Evolutionary conservation across 2,329 filamentous ascomycete genomes (phyloP), one percentile per base, ranked within the genome.

Genomic region (Thielaviopsis cerberus): DNA sequence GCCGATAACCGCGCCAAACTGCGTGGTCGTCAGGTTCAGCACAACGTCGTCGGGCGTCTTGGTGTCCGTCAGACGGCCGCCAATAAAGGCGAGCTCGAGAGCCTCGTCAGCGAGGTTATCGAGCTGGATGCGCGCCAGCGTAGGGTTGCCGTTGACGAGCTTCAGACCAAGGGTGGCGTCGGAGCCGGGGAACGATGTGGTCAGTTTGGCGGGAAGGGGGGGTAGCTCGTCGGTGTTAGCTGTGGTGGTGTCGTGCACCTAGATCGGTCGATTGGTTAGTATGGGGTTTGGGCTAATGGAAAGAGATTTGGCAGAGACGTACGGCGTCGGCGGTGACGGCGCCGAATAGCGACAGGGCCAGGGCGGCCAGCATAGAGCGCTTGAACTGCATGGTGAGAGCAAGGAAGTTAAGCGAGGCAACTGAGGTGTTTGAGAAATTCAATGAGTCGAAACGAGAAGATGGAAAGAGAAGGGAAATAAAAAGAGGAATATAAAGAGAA

Each of bases 61-160:
- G 69, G 71, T 79, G 68, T 74, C 74, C 63, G 80, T 77, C 62
- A 98, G 79, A 62, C 80, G 79, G 63, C 90, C 92, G 51, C 83
- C 83, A 52, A 96, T 72, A 65, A 94, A 79, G 68, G 82, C 77
- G 61, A 98, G 76, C 62, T 78, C 79, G 67, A 98, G 79, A 24
- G 89, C 79, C 56, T 76, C 76, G 13, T 80, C 76, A 73, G 98
- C 92, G 62, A 87, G 76, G 76, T 98, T 98, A 69, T 77, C 80
- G 69, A 98, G 77, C 66, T 88, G 82, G 65, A 98, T 74, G 57
- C 94, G 73, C 37, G 89, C 85, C 70, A 86, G 82, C 63, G 89
- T 95, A 50, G 88, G 81, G 63, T 85, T 83, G 67, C 89, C 88
- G 69, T 98, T 98, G 76, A 97, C 80, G 64, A 97, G 82, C 80